Base-by-base conservation (phyloP, 306 rosid genomes). In the Senna tora region DNA sequence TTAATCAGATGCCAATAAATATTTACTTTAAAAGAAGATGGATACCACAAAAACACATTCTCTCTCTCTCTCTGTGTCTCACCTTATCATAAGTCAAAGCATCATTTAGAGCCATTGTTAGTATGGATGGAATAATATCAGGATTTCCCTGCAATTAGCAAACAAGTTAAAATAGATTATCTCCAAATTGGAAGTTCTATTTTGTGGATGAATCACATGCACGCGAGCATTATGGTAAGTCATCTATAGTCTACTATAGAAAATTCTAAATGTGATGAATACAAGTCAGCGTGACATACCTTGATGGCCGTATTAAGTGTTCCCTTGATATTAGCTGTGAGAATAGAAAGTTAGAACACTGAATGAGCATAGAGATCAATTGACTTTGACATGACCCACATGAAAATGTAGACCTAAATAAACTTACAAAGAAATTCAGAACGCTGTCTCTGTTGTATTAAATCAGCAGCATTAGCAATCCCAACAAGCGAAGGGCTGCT, bases 21-120 rank as follows among this genome's bases (percentile, higher is more conserved):
- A 71, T 32, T 75, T 50, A 39, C 25, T 67, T 65, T 68, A 71
- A 67, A 77, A n/a, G 14, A 77, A n/a, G 14, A 72, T 22, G 63
- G 67, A 50, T 62, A 12, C 42, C 46, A 59, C 66, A 36, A 25
- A 59, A 49, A 61, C 50, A 61, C 30, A 62, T 32, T 4, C 52
- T 1, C 52, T 3, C 52, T 3, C 19, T 14, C 19, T 14, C 11
- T 7, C 51, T 69, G 15, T 56, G 25, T 59, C 87, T 77, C 81
- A 91, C 98, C 97, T 94, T 91, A 69, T 94, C 98, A 70, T 91
- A 94, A 65, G 98, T 94, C 69, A 84, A 41, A 14, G 88, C 84
- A 81, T 94, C 98, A 79, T 94, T 94, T 58, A 94, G 69, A 58
- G 98, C 92, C 88, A 94, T 71, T 79, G 76, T 85, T 66, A 84